phyloP scores from a whole-genome alignment of 495 filamentous ascomycete species.

The Chaetomium tenue region DNA sequence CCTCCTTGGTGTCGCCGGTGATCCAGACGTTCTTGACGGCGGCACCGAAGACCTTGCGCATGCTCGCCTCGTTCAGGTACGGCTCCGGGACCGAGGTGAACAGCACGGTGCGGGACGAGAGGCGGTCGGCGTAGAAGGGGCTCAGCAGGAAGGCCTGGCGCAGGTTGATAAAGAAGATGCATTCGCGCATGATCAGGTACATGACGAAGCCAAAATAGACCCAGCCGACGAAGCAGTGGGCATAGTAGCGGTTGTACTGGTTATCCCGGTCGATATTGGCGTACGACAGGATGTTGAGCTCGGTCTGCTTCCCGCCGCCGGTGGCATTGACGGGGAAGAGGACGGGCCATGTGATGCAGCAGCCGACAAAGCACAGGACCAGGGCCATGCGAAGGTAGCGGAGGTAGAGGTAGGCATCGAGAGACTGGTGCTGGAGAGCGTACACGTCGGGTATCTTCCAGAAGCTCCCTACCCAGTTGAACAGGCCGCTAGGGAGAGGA shows the following conservation, averaged over 20 bases:
- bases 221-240: conserved; percentile 70
- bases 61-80: conserved; percentile 68
- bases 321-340: conserved; percentile 85
- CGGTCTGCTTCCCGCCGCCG: conserved; percentile 60
- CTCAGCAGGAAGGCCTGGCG: conserved; percentile 93
- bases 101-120: conserved; percentile 91
- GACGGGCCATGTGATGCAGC: conserved; percentile 77
- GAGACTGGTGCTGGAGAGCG: conserved; percentile 81
- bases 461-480: conserved; percentile 75
- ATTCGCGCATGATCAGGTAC: conserved; percentile 84
- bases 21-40: conserved; percentile 87
- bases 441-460: conserved; percentile 78
- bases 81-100: conserved; percentile 79
- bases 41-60: conserved; percentile 75
- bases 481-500: conserved; percentile 62
- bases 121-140: conserved; percentile 79
- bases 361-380: conserved; percentile 74
- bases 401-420: conserved; percentile 85
- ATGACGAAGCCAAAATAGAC: conserved; percentile 84
- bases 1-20: conserved; percentile 70
- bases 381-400: conserved; percentile 76
- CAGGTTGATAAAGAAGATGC: conserved; percentile 91
- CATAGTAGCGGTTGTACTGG: conserved; percentile 62
- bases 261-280: conserved; percentile 61
- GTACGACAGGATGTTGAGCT: conserved; percentile 79